A percentile compares a stretch with the other conserved stretches of the same genome.
These are phyloP conservation scores for Lentinula sp. DNA, from an alignment of 768 basidiomycete species.

Conservation along the genomic window DNA sequence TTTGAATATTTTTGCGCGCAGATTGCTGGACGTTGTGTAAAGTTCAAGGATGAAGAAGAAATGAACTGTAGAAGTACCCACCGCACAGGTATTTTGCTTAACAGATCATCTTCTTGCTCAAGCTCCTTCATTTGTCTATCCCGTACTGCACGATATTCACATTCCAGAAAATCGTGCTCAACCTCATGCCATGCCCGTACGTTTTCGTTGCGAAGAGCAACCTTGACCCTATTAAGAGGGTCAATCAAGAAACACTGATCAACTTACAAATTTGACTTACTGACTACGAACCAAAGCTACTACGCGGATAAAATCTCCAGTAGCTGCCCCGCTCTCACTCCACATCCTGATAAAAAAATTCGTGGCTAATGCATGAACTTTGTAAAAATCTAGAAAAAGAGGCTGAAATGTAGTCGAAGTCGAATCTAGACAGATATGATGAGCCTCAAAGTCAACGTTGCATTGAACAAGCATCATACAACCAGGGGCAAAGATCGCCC, in stretches of 20 bases:
- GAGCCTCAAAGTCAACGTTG: conserved; percentile 6
- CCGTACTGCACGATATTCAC: conserved; percentile 80
- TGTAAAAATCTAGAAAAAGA: conserved; percentile 81
- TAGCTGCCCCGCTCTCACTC: conserved; percentile 78
- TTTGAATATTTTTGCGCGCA: conserved; percentile 80
- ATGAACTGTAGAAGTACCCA: conserved; percentile 26
- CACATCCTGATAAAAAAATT: conserved; percentile 92
- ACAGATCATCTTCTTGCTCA: conserved; percentile 80
- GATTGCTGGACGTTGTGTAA: conserved; percentile 43
- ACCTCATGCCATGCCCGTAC: conserved; percentile 78
- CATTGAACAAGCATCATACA: conserved; percentile 40
- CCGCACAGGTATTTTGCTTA: conserved; percentile 84
- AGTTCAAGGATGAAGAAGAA: not conserved
- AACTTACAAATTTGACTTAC: conserved; percentile 36
- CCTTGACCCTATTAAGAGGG: conserved; percentile 51
- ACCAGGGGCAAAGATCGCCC: conserved; percentile 80
- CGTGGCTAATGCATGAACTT: conserved; percentile 74
- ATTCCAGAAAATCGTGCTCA: conserved; percentile 73
- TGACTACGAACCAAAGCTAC: conserved; percentile 78
- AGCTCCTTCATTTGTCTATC: conserved; percentile 89
- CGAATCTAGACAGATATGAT: conserved; percentile 43
- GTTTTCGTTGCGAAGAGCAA: conserved; percentile 70
- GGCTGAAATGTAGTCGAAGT: conserved; percentile 80
- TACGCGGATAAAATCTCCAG: conserved; percentile 73
- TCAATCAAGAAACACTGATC: conserved; percentile 3